Conservation (phyloP, 2,329 filamentous ascomycete species). For the Xylaria arbuscula region DNA sequence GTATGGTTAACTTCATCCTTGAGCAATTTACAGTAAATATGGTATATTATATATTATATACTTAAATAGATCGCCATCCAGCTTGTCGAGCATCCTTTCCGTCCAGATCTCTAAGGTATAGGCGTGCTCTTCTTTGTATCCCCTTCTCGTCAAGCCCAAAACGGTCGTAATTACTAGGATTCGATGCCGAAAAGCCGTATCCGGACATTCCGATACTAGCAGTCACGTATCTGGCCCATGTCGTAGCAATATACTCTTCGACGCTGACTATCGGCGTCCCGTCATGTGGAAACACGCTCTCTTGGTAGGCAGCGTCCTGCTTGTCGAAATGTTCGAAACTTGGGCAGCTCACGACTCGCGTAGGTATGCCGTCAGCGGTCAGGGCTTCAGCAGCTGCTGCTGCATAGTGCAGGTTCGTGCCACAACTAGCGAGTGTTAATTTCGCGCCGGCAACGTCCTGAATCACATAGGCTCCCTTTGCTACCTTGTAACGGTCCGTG, state of each 20-base stretch:
- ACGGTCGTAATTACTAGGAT: constrained; percentile 3
- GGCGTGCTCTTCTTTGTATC: background rate
- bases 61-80: constrained; percentile 3
- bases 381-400: background rate
- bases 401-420: constrained; percentile 7
- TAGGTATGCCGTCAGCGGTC: constrained; percentile 1
- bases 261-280: constrained; percentile 11
- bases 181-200: constrained; percentile 6
- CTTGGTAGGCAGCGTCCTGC: background rate
- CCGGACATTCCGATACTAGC: constrained; percentile 8
- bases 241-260: constrained; percentile 10
- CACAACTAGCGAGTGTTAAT: constrained; percentile 11
- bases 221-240: constrained; percentile 13
- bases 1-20: too few relatives aligned
- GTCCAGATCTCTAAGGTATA: background rate
- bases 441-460: background rate
- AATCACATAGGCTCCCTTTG: constrained; percentile 2
- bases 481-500: background rate
- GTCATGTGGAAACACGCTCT: constrained; percentile 6
- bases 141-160: constrained; percentile 7
- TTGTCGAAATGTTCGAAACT: constrained; percentile 15
- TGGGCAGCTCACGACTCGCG: constrained; percentile 10
- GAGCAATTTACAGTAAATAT: too few relatives aligned
- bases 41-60: background rate
- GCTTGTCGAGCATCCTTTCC: background rate